phyloP scores from a whole-genome alignment of 305 asterid genomes.

The Ajuga reptans region DNA sequence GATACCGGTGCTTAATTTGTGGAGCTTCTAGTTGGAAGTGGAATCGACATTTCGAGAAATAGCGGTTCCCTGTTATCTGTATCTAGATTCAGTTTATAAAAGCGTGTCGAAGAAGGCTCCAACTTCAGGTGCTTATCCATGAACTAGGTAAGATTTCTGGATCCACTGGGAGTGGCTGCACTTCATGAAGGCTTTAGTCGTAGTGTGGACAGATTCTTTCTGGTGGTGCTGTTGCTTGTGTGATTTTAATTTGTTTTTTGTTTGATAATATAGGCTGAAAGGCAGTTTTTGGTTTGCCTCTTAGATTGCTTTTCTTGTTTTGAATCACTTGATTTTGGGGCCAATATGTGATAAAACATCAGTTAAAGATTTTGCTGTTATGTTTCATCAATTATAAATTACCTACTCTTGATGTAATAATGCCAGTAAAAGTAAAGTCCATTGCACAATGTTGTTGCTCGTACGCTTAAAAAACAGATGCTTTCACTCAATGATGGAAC shows the following conservation, averaged over 20 bases:
- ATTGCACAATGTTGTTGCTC: background rate
- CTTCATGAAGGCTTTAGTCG: conserved; percentile 23
- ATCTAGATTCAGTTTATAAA: conserved; percentile 1
- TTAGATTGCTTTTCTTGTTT: background rate
- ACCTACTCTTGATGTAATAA: background rate
- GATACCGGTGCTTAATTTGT: conserved; percentile 5
- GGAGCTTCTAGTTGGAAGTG: conserved; percentile 23
- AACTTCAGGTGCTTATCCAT: conserved; percentile 8
- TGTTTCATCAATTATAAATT: background rate
- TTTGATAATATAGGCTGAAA: conserved; percentile 8
- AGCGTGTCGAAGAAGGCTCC: background rate
- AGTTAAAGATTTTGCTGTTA: background rate
- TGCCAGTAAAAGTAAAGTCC: background rate
- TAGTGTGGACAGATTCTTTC: conserved; percentile 15
- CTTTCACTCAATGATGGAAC: background rate
- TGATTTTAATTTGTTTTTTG: conserved; percentile 20
- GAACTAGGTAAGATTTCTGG: conserved; percentile 22
- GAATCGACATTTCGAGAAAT: background rate
- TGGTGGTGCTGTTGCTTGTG: conserved; percentile 12
- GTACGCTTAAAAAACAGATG: background rate
- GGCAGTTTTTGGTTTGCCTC: background rate
- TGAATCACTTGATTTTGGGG: background rate
- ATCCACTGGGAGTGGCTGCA: conserved; percentile 12
- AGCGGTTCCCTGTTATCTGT: background rate
- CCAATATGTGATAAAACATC: background rate